Evolutionary conservation across 805 yeast species (phyloP).

Genomic region (Phaffomyces thermotolerans): DNA sequence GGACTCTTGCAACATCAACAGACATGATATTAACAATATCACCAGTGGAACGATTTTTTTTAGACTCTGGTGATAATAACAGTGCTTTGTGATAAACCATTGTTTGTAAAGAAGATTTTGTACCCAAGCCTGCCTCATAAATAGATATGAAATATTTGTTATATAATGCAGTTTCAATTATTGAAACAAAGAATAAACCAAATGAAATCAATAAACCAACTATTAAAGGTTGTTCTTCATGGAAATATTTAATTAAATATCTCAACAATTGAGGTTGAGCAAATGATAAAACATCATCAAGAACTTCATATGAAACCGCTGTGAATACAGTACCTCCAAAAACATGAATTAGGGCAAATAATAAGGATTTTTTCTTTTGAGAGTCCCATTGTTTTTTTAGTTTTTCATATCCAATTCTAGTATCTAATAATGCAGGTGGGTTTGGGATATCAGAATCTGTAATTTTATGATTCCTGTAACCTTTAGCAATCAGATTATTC

Average conservation of each 20-base stretch:
- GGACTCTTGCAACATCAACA: constrained; percentile 65
- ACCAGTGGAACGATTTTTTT: constrained; percentile 57
- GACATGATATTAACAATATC: constrained; percentile 75
- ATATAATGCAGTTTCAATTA: constrained; percentile 51
- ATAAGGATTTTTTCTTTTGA: constrained; percentile 46
- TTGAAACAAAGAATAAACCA: constrained; percentile 54
- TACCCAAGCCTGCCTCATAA: constrained; percentile 54
- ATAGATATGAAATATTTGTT: constrained; percentile 62
- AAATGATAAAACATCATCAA: constrained; percentile 76
- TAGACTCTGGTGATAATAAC: constrained; percentile 57
- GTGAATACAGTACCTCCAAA: constrained; percentile 66
- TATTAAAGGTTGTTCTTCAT: constrained; percentile 30
- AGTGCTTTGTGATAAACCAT: constrained; percentile 67
- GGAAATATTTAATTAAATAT: constrained; percentile 54
- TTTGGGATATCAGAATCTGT: constrained; percentile 64
- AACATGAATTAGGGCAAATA: constrained; percentile 54
- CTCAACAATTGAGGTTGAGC: constrained; percentile 82
- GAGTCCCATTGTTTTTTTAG: constrained; percentile 56
- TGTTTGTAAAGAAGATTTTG: constrained; percentile 59
- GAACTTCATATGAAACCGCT: constrained; percentile 66
- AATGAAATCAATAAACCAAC: constrained; percentile 56
- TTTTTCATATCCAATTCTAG: constrained; percentile 41
- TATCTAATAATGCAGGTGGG: constrained; percentile 59
- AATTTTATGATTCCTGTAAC: constrained; percentile 48
- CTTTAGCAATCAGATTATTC: constrained; percentile 74